Evolutionary conservation across 257 asterid species (phyloP), one percentile per base, ranked within the genome.

Genomic region (Solanum clarkiae): DNA sequence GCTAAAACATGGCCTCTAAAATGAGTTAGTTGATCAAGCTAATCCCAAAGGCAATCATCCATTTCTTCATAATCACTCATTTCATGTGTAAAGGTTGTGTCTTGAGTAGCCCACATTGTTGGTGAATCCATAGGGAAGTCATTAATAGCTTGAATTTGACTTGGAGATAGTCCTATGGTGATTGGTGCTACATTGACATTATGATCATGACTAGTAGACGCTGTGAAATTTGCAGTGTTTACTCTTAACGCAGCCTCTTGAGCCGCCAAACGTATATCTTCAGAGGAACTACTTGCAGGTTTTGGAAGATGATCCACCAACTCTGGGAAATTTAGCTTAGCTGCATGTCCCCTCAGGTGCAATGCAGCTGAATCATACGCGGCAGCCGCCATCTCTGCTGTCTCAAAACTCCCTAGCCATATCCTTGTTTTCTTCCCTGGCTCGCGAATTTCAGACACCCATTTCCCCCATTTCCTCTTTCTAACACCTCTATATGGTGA

Each of bases 381-480:
- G 0, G 82, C 74, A 0, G 91, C 92, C 2, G 92, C 92, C 90
- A 90, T 87, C 83, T 90, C 90, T 2, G 91, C 84, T 5, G 91
- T 88, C 77, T 87, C 91, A 66, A 88, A 90, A 62, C 92, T 90
- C 86, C 92, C 92, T 13, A 90, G 65, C 92, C 92, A 90, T 81
- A 90, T 86, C 72, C 91, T 66, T 3, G 88, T 88, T 74, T 88
- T 86, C 80, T 83, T 88, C 14, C 92, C 89, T 3, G 92, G 92
- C 60, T 86, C 90, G 24, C 92, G 88, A 7, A 90, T 87, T 47
- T 90, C 92, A 1, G 90, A 90, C 84, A 90, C 92, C 90, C 92
- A 90, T 82, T 87, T 90, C 29, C 92, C 92, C 93, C 92, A 91
- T 85, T 89, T 89, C 55, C 93, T 77, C 88, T 86, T 91, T 87